Base-by-base conservation (phyloP, 2,329 filamentous ascomycete species). In the Cladorrhinum sp. region DNA sequence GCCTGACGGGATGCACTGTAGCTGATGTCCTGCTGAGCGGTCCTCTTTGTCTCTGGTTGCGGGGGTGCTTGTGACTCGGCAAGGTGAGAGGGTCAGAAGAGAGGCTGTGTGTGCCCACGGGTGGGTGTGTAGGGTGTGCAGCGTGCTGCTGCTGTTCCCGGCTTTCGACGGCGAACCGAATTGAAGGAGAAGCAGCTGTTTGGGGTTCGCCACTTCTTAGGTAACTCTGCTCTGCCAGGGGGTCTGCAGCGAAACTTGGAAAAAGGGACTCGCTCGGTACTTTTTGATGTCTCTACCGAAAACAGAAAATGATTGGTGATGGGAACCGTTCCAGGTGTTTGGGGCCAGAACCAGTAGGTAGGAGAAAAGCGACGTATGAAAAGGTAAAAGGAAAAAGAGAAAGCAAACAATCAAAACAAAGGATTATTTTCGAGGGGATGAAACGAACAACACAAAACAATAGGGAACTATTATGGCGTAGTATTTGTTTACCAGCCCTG, bases 81-180 rank as follows among this genome's bases (percentile, higher is more conserved):
- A 57, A 49, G 36, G 23, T 39, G 39, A 57, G 54, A 16, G 20
- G 26, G 54, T 39, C 23, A 30, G 24, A 36, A 23, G 33, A 23
- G 53, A 57, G 54, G 54, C 54, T 26, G 39, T 57, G 54, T 57
- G 39, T 9, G 12, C 14, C 12, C 26, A 30, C 26, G 33, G 26
- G 49, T 14, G 49, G 2, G 49, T 26, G 49, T 51, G 49, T 24
- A 18, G 3, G 7, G 46, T 62, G 62, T 58, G 60, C 62, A 60
- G 58, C 61, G 59, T 55, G 59, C 62, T 36, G 64, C 65, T 63
- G 65, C 67, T 64, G 64, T 62, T 55, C 58, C 55, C 62, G 60
- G 64, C 63, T 67, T 62, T 58, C 58, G 46, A 64, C 64, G 64
- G 65, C 62, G 63, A 66, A 65, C 60, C 28, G 20, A 57, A 56